These are phyloP conservation scores for Herpetomonas tarakana DNA, from an alignment of 208 protist species.

Conservation along the genomic window DNA sequence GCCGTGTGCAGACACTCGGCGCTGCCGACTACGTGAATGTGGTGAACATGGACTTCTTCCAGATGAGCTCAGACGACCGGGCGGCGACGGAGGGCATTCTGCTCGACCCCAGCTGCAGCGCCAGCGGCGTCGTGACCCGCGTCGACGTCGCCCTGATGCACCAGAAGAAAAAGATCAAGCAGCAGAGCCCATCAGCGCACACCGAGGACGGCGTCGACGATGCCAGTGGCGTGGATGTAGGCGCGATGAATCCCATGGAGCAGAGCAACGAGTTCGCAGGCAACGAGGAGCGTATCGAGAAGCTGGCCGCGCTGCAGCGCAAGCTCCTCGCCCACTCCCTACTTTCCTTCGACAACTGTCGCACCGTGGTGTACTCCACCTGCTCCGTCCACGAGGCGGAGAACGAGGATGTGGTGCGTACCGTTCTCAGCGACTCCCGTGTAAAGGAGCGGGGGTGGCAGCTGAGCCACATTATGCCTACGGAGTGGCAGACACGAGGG, in stretches of 20 bases:
- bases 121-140: conserved; percentile 83
- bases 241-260: conserved; percentile 31
- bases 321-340: conserved; percentile 86
- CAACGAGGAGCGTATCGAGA: conserved; percentile 66
- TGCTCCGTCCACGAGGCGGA: conserved; percentile 90
- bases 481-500: conserved; percentile 55
- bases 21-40: conserved; percentile 76
- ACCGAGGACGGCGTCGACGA: conserved; percentile 3
- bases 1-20: conserved; percentile 61
- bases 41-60: conserved; percentile 86
- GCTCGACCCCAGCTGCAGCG: conserved; percentile 91
- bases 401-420: conserved; percentile 87
- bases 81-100: conserved; percentile 81
- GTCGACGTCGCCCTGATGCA: conserved; percentile 75
- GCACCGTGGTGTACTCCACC: conserved; percentile 90
- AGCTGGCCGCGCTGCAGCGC: conserved; percentile 80
- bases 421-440: conserved; percentile 68
- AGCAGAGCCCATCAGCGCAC: conserved; percentile 1
- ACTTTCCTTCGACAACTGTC: conserved; percentile 84
- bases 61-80: conserved; percentile 69
- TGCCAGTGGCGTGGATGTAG: conserved; percentile 8
- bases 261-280: conserved; percentile 47
- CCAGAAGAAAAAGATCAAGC: conserved; percentile 12
- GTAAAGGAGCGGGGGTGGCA: conserved; percentile 73
- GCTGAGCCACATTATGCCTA: conserved; percentile 84